phyloP scores from a whole-genome alignment of 306 rosid genomes.

The Lagenaria siceraria region DNA sequence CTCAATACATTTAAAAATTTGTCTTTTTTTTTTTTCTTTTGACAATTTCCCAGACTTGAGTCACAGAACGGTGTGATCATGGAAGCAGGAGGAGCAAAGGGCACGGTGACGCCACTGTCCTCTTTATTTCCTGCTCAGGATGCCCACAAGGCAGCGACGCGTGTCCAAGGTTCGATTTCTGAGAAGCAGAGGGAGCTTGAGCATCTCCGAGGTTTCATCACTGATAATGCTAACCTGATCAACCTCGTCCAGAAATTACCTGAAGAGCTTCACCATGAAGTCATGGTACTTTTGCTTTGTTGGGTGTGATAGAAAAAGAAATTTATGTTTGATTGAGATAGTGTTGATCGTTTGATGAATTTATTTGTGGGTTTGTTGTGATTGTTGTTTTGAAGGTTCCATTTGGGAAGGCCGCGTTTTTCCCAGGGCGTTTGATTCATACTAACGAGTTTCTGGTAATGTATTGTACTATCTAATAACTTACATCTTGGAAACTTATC shows the following conservation, averaged over 20 bases:
- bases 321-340: not conserved
- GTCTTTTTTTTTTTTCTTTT: not conserved
- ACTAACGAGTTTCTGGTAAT: conserved; percentile 77
- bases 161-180: conserved; percentile 37
- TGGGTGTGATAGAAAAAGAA: not conserved
- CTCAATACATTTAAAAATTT: not conserved
- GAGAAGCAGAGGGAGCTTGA: conserved; percentile 32
- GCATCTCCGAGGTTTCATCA: conserved; percentile 36
- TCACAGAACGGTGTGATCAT: not conserved
- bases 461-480: not conserved
- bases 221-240: conserved; percentile 51
- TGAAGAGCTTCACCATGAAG: conserved; percentile 61
- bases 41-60: not conserved
- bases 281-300: conserved; percentile 35
- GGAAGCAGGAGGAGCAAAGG: conserved; percentile 22
- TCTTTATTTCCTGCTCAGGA: conserved; percentile 48
- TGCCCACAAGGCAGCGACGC: conserved; percentile 47
- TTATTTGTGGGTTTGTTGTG: not conserved
- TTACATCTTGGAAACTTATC: not conserved
- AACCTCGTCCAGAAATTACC: conserved; percentile 74
- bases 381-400: conserved; percentile 44
- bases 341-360: not conserved
- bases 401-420: conserved; percentile 87
- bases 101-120: conserved; percentile 50
- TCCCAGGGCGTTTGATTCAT: conserved; percentile 84